phyloP scores from a whole-genome alignment of 257 asterid species.

The Fraxinus pennsylvanica region DNA sequence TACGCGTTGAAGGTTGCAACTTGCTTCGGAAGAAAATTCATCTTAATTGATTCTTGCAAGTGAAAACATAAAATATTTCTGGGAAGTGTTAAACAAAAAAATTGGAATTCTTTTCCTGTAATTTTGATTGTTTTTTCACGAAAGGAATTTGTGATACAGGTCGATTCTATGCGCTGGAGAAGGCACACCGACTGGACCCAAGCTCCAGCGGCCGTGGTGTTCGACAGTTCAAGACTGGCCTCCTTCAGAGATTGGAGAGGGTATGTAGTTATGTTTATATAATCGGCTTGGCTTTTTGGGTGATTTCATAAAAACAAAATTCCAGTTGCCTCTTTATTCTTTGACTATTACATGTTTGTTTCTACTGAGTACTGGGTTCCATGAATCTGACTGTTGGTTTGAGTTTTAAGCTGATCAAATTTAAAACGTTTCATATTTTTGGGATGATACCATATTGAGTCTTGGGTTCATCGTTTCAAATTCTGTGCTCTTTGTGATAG shows the following conservation, averaged over 20 bases:
- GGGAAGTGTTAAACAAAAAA: background rate
- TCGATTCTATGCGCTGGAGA: constrained; percentile 96
- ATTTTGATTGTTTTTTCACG: background rate
- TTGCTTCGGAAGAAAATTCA: background rate
- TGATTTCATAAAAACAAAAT: background rate
- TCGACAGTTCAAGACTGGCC: constrained; percentile 91
- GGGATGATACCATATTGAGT: background rate
- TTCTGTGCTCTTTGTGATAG: background rate
- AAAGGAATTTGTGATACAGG: constrained; percentile 40
- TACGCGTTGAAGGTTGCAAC: background rate
- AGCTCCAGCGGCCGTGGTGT: constrained; percentile 98
- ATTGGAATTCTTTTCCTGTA: background rate
- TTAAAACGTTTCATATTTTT: background rate
- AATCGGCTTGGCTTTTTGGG: background rate
- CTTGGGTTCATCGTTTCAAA: background rate
- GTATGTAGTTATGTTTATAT: constrained; percentile 33
- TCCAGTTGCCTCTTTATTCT: background rate
- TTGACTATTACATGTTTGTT: background rate
- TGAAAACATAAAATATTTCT: background rate
- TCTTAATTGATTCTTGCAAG: too few species aligned
- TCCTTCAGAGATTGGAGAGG: constrained; percentile 87
- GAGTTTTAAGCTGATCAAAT: background rate
- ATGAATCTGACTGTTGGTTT: background rate
- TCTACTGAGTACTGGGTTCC: background rate
- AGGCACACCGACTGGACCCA: constrained; percentile 89